Percentiles rank a stretch among this genome's conserved stretches.
Conservation (phyloP, 2,329 filamentous ascomycete genomes). For the Calonectria ilicicola region DNA sequence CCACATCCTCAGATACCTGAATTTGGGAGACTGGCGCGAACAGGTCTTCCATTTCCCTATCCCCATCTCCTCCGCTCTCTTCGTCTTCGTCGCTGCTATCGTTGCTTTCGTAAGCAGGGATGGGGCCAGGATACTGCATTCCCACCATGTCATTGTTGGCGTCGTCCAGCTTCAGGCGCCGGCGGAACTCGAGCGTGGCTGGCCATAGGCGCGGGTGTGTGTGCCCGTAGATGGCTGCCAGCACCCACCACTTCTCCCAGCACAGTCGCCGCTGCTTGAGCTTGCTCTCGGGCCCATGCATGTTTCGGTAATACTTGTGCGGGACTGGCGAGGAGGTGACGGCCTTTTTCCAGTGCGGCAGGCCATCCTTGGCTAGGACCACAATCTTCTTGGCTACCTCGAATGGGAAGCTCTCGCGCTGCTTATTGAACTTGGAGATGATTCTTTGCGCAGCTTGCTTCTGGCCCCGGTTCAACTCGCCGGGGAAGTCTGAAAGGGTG, state of each 20-base stretch:
- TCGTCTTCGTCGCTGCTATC: neutral
- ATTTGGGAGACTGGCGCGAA: neutral
- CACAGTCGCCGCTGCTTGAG: neutral
- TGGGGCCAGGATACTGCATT: neutral
- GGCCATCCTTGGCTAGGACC: neutral
- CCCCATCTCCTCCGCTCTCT: neutral
- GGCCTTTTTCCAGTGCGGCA: neutral
- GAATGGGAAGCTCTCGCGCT: neutral
- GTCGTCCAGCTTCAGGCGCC: neutral
- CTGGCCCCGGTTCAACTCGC: neutral
- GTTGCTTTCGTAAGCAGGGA: neutral
- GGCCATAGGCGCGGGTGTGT: neutral
- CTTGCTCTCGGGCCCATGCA: neutral
- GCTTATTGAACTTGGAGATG: neutral
- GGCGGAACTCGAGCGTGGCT: neutral
- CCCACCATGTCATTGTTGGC: neutral
- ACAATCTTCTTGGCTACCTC: neutral
- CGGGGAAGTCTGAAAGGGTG: neutral
- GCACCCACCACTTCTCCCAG: constrained; percentile 20
- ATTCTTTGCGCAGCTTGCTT: neutral
- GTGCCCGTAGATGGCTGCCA: constrained; percentile 1
- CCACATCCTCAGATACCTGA: neutral
- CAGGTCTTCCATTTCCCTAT: neutral
- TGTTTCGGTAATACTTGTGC: constrained; percentile 1
- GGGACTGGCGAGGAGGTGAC: neutral